Conservation (phyloP, 2,329 filamentous ascomycete species). For the Colletotrichum coccodes region DNA sequence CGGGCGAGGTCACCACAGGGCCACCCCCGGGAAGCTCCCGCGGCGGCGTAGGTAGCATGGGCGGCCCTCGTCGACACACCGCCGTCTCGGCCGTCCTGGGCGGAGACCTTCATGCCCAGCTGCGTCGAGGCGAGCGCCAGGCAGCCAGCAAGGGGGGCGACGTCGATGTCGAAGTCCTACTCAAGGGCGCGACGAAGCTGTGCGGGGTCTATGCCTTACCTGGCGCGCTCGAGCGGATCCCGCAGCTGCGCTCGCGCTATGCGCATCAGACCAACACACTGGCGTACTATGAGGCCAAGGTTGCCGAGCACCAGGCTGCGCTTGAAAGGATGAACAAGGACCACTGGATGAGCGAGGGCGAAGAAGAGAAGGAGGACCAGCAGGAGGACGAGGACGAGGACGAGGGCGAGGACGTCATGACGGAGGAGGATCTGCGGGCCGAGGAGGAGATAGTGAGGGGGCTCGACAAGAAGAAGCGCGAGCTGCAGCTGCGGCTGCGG, state of each 20-base stretch:
- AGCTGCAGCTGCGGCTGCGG: conserved; percentile 62
- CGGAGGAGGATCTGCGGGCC: conserved; percentile 73
- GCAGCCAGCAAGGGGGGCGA: conserved; percentile 69
- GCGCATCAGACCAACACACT: conserved; percentile 78
- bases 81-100: conserved; percentile 92
- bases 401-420: conserved; percentile 60
- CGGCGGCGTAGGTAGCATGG: conserved; percentile 27
- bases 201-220: conserved; percentile 87
- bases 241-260: conserved; percentile 76
- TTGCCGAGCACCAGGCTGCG: conserved; percentile 79
- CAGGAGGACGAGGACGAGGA: conserved; percentile 44
- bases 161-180: conserved; percentile 85
- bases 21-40: conserved; percentile 47
- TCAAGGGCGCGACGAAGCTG: conserved; percentile 89
- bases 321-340: conserved; percentile 79
- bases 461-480: conserved; percentile 66
- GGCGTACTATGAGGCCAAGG: conserved; percentile 81
- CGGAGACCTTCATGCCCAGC: conserved; percentile 84
- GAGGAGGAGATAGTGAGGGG: conserved; percentile 75
- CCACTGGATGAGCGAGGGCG: conserved; percentile 64
- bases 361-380: conserved; percentile 62
- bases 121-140: conserved; percentile 65
- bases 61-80: conserved; percentile 74
- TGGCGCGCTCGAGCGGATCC: conserved; percentile 81
- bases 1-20: conserved; percentile 69